phyloP scores from a whole-genome alignment of 1,139 yeast genomes.

The Saccharomyces hybrid region DNA sequence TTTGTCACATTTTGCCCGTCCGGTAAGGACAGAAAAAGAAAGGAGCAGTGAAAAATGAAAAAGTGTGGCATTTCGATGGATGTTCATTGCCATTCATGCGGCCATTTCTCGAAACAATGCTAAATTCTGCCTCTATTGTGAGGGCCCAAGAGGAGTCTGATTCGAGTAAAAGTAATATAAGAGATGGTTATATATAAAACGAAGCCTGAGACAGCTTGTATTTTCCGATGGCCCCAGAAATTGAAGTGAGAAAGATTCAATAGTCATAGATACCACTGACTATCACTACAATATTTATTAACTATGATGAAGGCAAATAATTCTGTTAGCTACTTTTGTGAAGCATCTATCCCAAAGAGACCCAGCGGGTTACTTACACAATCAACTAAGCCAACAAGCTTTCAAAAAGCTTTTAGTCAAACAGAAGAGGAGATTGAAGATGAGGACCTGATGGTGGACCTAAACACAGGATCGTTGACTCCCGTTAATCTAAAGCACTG shows the following conservation, averaged over 20 bases:
- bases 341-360: not conserved
- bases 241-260: not conserved
- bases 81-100: not conserved
- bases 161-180: not conserved
- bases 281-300: not conserved
- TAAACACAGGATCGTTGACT: conserved; percentile 23
- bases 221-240: not conserved
- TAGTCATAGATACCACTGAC: not conserved
- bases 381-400: not conserved
- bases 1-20: not conserved
- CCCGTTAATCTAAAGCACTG: conserved; percentile 23
- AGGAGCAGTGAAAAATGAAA: not conserved
- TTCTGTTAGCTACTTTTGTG: not conserved
- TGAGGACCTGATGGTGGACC: conserved; percentile 29
- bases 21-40: not conserved
- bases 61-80: not conserved
- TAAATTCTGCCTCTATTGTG: not conserved
- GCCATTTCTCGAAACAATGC: not conserved
- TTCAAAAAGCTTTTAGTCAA: not conserved
- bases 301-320: not conserved
- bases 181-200: not conserved
- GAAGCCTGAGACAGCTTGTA: not conserved
- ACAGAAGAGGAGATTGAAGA: conserved; percentile 11
- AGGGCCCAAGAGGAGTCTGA: not conserved
- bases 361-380: not conserved